Evolutionary conservation across 2,329 filamentous ascomycete species (phyloP).

Genomic region (Xylariaceae sp.): DNA sequence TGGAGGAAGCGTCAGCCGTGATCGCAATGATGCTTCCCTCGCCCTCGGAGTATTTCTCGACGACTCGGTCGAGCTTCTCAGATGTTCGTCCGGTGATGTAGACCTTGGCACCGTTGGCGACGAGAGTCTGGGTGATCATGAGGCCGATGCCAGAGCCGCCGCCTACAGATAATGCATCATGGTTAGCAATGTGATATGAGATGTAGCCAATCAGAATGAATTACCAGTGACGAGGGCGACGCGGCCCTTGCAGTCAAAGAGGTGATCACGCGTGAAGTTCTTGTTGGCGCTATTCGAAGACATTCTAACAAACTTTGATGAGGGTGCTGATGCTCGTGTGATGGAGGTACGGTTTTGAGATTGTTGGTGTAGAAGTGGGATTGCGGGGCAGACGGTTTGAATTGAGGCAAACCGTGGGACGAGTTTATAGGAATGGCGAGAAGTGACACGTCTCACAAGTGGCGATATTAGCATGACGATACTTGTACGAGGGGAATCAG

Average conservation of each 20-base stretch:
- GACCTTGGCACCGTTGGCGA: slow-evolving; percentile 64
- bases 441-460: too few relatives aligned
- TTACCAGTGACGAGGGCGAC: slow-evolving; percentile 44
- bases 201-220: slow-evolving; percentile 2
- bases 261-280: slow-evolving; percentile 33
- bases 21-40: slow-evolving; percentile 56
- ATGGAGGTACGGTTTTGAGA: too few relatives aligned
- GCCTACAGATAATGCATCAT: slow-evolving; percentile 25
- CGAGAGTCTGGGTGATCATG: slow-evolving; percentile 65
- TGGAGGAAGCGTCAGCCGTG: slow-evolving; percentile 58
- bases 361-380: too few relatives aligned
- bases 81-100: slow-evolving; percentile 65
- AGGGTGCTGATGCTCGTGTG: too few relatives aligned
- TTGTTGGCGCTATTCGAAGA: slow-evolving; percentile 26
- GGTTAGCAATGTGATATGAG: neutral
- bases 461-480: too few relatives aligned
- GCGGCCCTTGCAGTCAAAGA: slow-evolving; percentile 41
- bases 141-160: slow-evolving; percentile 62
- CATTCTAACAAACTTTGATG: slow-evolving; percentile 20
- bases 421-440: too few relatives aligned
- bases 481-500: too few relatives aligned
- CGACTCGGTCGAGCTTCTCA: slow-evolving; percentile 59
- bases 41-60: slow-evolving; percentile 53
- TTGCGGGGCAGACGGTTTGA: too few relatives aligned
- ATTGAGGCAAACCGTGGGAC: too few relatives aligned